Percentiles rank a stretch among this genome's conserved stretches.
Evolutionary conservation across 2,329 filamentous ascomycete species (phyloP).

Genomic region (Myriosclerotinia scirpicola): DNA sequence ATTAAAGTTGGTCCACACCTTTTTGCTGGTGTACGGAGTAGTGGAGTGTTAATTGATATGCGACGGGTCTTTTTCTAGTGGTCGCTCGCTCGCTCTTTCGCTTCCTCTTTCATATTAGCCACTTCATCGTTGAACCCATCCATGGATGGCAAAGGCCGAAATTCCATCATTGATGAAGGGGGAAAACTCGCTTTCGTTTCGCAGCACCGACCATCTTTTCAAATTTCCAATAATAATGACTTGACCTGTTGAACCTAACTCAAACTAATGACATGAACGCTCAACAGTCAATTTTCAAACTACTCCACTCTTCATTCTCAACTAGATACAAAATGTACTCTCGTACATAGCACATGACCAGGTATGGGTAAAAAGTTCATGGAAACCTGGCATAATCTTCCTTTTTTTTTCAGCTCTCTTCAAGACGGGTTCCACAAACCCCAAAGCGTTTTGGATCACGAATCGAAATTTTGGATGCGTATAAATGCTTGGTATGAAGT

Average conservation of each 20-base stretch:
- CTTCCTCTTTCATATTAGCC: background rate
- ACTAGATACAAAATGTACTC: background rate
- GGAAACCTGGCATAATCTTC: constrained; percentile 1
- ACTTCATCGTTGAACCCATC: background rate
- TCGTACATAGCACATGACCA: constrained; percentile 11
- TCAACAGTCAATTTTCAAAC: background rate
- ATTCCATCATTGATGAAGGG: constrained; percentile 19
- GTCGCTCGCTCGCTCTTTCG: background rate
- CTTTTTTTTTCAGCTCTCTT: constrained; percentile 18
- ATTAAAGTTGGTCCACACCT: constrained; percentile 14
- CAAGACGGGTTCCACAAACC: constrained; percentile 16
- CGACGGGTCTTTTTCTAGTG: background rate
- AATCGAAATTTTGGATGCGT: background rate
- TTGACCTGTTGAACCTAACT: background rate
- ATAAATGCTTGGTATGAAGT: background rate
- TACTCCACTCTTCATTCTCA: constrained; percentile 9
- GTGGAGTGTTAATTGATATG: constrained; percentile 10
- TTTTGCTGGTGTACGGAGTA: background rate
- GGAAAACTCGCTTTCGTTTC: constrained; percentile 17
- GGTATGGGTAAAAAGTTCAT: constrained; percentile 7
- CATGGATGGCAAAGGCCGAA: background rate
- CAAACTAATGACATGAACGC: background rate
- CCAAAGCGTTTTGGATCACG: constrained; percentile 6
- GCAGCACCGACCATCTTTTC: constrained; percentile 11
- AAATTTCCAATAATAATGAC: background rate